Conservation (phyloP, 768 basidiomycete species). For the Dioszegia hungarica region DNA sequence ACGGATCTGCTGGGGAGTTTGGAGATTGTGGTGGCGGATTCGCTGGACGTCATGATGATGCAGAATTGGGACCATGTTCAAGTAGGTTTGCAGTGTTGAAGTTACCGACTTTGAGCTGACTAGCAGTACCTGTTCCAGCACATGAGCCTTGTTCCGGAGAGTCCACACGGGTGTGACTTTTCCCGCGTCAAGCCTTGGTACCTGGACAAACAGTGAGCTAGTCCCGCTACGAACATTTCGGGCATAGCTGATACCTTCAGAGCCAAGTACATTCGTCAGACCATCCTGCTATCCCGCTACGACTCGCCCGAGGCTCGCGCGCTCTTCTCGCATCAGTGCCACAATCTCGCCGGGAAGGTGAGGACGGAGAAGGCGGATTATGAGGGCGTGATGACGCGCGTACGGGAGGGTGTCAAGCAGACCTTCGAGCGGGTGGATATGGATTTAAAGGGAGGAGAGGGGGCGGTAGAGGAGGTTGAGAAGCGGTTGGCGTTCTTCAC, state of each 20-base stretch:
- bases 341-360: slow-evolving; percentile 80
- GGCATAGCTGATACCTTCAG: slow-evolving; percentile 50
- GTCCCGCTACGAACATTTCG: neutral
- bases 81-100: slow-evolving; percentile 53
- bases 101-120: neutral
- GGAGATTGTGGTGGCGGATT: slow-evolving; percentile 84
- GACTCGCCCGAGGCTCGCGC: slow-evolving; percentile 83
- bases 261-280: slow-evolving; percentile 79
- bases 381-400: slow-evolving; percentile 60
- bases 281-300: slow-evolving; percentile 76
- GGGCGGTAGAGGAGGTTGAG: slow-evolving; percentile 73
- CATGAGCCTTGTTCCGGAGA: slow-evolving; percentile 83
- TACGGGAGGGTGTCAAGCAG: slow-evolving; percentile 79
- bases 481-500: slow-evolving; percentile 83
- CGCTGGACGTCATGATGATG: slow-evolving; percentile 88
- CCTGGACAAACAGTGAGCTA: slow-evolving; percentile 82
- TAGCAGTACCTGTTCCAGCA: slow-evolving; percentile 74
- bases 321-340: slow-evolving; percentile 67
- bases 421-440: slow-evolving; percentile 52
- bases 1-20: slow-evolving; percentile 84
- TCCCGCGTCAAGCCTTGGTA: slow-evolving; percentile 98
- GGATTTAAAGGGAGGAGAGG: slow-evolving; percentile 22
- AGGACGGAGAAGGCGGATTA: slow-evolving; percentile 61
- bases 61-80: slow-evolving; percentile 99
- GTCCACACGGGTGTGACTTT: slow-evolving; percentile 90